A percentile compares a stretch with the other conserved stretches of the same genome.
phyloP scores from a whole-genome alignment of 768 basidiomycete species.

The Leccinum truebloodii region DNA sequence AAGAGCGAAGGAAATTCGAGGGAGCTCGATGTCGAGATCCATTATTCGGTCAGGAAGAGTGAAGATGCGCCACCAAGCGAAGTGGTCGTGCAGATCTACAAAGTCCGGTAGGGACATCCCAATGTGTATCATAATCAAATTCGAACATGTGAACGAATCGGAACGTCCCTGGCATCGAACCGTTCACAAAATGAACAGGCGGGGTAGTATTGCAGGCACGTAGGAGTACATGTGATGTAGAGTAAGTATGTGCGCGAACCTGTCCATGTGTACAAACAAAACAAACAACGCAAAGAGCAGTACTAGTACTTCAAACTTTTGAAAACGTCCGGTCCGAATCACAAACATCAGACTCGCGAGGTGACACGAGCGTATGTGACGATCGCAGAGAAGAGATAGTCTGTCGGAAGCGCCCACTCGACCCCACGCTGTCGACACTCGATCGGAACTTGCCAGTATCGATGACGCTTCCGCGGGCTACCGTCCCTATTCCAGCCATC shows the following conservation, averaged over 20 bases:
- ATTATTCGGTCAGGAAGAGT: constrained; percentile 56
- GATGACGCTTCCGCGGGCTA: constrained; percentile 35
- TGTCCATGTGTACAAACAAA: constrained; percentile 1
- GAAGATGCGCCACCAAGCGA: constrained; percentile 37
- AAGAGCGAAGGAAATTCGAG: constrained; percentile 82
- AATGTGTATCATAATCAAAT: not conserved
- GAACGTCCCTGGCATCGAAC: not conserved
- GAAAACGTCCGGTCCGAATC: constrained; percentile 13
- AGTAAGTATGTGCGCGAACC: constrained; percentile 4
- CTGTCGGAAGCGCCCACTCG: constrained; percentile 10
- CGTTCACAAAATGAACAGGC: not conserved
- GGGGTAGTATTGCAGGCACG: constrained; percentile 13
- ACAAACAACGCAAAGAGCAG: not conserved
- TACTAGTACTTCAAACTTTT: not conserved
- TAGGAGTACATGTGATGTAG: constrained; percentile 9
- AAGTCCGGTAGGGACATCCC: constrained; percentile 53
- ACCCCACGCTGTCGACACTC: constrained; percentile 17
- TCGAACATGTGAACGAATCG: not conserved
- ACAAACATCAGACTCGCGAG: not conserved
- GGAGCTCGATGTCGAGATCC: constrained; percentile 91
- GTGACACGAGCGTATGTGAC: constrained; percentile 4
- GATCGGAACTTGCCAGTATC: constrained; percentile 10
- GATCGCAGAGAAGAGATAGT: constrained; percentile 6
- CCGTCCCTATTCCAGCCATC: constrained; percentile 51
- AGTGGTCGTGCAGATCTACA: constrained; percentile 74